phyloP scores from a whole-genome alignment of 768 basidiomycete genomes.

The Galerina marginata region DNA sequence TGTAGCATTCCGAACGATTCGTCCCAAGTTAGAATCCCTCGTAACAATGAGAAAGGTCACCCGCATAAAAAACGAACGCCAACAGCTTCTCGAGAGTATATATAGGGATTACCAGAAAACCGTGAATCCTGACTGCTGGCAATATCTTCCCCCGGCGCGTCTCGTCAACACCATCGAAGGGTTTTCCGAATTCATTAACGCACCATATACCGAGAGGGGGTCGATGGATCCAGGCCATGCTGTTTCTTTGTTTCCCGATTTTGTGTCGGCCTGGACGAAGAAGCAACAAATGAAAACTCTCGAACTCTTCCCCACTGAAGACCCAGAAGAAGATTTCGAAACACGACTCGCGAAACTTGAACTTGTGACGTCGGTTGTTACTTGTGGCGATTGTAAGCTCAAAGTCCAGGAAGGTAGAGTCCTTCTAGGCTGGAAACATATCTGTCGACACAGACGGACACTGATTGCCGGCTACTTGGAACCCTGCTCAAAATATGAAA shows the following conservation, averaged over 20 bases:
- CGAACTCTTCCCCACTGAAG: constrained; percentile 8
- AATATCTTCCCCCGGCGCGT: constrained; percentile 19
- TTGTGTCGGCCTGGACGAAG: constrained; percentile 20
- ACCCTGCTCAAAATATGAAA: constrained; percentile 13
- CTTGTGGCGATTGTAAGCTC: constrained; percentile 19
- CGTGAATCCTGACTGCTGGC: constrained; percentile 21
- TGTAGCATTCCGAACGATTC: constrained; percentile 23
- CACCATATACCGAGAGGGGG: constrained; percentile 18
- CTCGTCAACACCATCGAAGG: constrained; percentile 13
- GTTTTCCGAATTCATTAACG: constrained; percentile 21
- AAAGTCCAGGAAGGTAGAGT: constrained; percentile 13
- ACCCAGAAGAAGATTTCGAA: constrained; percentile 12
- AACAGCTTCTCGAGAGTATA: constrained; percentile 16
- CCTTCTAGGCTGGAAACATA: constrained; percentile 26
- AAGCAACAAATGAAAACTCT: constrained; percentile 15
- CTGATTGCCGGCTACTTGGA: constrained; percentile 1
- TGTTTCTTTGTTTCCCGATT: constrained; percentile 20
- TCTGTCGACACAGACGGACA: constrained; percentile 21
- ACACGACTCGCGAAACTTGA: constrained; percentile 16
- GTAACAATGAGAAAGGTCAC: constrained; percentile 16
- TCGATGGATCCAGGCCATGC: constrained; percentile 18
- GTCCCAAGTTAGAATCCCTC: constrained; percentile 19
- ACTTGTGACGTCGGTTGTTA: constrained; percentile 26
- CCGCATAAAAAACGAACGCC: constrained; percentile 22
- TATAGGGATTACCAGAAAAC: constrained; percentile 24